Conservation (phyloP, 1,284 basidiomycete genomes). For the Puccinia coronata region DNA sequence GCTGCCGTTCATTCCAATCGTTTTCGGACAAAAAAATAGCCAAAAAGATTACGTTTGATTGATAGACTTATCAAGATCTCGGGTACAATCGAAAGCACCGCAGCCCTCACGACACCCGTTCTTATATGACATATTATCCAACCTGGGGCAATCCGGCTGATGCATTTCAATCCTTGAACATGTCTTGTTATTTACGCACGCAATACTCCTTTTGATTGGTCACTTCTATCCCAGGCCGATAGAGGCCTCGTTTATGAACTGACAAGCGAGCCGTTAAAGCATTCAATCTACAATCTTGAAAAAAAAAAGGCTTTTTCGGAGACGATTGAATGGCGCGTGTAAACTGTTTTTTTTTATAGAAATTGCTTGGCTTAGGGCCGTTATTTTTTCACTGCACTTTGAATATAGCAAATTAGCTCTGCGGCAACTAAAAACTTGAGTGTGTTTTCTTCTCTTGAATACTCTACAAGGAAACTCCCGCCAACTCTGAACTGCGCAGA, state of each 20-base stretch:
- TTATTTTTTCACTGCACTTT: no score
- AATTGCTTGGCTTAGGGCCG: no score
- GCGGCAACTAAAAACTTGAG: no score
- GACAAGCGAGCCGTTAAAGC: no score
- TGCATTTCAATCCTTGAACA: background rate
- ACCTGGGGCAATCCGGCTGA: background rate
- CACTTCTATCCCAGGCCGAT: background rate
- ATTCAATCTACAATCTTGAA: no score
- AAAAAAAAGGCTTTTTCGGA: no score
- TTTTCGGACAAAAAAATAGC: slow-evolving; percentile 11
- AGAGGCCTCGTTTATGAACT: background rate
- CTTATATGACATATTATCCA: background rate
- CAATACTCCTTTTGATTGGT: background rate
- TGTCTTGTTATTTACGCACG: background rate
- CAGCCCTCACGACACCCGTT: background rate
- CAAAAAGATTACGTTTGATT: slow-evolving; percentile 46
- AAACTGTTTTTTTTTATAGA: no score
- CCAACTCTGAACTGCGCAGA: no score
- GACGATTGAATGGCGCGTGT: no score
- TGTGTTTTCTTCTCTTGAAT: no score
- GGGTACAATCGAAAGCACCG: background rate
- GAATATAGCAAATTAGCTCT: no score
- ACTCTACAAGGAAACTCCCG: no score
- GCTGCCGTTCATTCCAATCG: background rate
- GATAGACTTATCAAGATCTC: background rate